Conservation (phyloP, 2,329 filamentous ascomycete species). For the Exophiala sp. region DNA sequence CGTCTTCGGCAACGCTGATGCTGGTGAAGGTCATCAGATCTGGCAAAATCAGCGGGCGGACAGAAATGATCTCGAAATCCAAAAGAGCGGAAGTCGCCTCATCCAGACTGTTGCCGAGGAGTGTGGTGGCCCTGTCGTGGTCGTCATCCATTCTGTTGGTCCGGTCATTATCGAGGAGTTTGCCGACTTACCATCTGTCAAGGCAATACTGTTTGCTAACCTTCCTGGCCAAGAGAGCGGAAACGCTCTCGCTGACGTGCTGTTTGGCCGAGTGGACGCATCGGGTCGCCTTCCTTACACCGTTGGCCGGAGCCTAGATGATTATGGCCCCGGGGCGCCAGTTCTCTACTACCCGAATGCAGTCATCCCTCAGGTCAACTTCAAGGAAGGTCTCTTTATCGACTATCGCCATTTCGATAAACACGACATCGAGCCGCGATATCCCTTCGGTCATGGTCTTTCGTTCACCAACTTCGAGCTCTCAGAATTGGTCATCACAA, state of each 20-base stretch:
- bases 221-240: slow-evolving; percentile 85
- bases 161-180: slow-evolving; percentile 76
- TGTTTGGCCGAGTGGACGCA: slow-evolving; percentile 74
- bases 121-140: slow-evolving; percentile 71
- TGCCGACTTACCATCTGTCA: slow-evolving; percentile 72
- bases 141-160: slow-evolving; percentile 82
- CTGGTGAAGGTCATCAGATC: slow-evolving; percentile 71
- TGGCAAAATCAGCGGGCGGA: slow-evolving; percentile 70
- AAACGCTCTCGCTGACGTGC: slow-evolving; percentile 71
- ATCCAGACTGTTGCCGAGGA: slow-evolving; percentile 66
- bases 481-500: slow-evolving; percentile 49
- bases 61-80: slow-evolving; percentile 69
- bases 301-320: slow-evolving; percentile 67
- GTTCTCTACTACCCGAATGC: slow-evolving; percentile 68
- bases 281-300: slow-evolving; percentile 87
- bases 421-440: slow-evolving; percentile 68
- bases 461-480: slow-evolving; percentile 74
- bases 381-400: slow-evolving; percentile 76
- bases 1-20: slow-evolving; percentile 80
- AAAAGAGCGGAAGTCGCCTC: slow-evolving; percentile 73
- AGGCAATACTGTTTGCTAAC: slow-evolving; percentile 77
- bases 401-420: slow-evolving; percentile 91
- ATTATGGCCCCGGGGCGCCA: slow-evolving; percentile 71
- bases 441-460: slow-evolving; percentile 81
- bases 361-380: slow-evolving; percentile 74